These are phyloP conservation scores for Colletotrichum paranaense DNA, from an alignment of 2,329 filamentous ascomycete species.

Conservation along the genomic window DNA sequence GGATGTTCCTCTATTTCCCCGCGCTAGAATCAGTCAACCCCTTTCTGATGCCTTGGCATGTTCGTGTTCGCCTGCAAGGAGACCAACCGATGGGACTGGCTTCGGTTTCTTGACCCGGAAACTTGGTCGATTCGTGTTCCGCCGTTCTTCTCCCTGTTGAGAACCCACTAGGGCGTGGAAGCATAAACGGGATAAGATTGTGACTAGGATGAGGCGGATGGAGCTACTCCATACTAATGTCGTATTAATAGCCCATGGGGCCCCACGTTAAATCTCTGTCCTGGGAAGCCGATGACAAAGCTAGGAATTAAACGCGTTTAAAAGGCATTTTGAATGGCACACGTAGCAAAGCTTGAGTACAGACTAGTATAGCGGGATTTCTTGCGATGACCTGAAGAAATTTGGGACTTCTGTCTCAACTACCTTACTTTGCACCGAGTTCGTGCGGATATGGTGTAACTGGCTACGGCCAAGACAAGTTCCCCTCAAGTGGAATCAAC, in stretches of 20 bases:
- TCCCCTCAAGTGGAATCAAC: no score
- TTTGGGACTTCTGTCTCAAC: no score
- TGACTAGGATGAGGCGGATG: not conserved
- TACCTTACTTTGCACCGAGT: no score
- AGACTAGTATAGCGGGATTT: no score
- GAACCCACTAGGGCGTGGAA: not conserved
- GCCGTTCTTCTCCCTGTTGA: not conserved
- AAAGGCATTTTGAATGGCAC: no score
- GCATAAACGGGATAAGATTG: not conserved
- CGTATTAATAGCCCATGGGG: not conserved
- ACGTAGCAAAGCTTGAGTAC: no score
- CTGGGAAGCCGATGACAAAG: not conserved
- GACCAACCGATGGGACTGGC: not conserved
- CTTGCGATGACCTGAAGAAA: no score
- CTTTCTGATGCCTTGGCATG: not conserved
- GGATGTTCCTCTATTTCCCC: not conserved
- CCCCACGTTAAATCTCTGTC: not conserved
- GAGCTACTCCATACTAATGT: not conserved
- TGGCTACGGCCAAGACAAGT: no score
- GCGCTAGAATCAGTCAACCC: not conserved
- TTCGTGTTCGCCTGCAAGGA: not conserved
- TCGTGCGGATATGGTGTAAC: no score
- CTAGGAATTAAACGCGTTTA: not conserved
- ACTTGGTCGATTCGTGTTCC: not conserved
- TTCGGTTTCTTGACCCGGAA: no score